These are phyloP conservation scores for Bremia lactucae DNA, from an alignment of 352 stramenopile genomes.

Conservation along the genomic window DNA sequence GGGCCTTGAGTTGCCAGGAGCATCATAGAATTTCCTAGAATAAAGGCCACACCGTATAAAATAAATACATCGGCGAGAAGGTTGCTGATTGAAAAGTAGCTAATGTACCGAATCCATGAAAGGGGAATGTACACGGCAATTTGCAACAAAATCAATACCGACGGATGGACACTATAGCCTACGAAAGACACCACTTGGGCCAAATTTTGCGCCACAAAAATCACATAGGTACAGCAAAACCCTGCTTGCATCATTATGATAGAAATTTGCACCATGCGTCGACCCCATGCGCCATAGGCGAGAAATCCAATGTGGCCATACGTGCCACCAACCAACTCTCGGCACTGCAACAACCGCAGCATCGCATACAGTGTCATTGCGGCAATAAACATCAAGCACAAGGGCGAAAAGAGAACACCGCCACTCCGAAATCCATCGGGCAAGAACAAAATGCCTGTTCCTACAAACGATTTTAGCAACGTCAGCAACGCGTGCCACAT, in stretches of 20 bases:
- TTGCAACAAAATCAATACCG: slow-evolving; percentile 61
- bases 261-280: slow-evolving; percentile 66
- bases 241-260: slow-evolving; percentile 79
- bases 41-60: slow-evolving; percentile 62
- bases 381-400: slow-evolving; percentile 52
- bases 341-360: slow-evolving; percentile 64
- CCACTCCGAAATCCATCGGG: slow-evolving; percentile 65
- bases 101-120: slow-evolving; percentile 80
- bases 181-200: slow-evolving; percentile 54
- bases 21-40: slow-evolving; percentile 66
- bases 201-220: slow-evolving; percentile 78
- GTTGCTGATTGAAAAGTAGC: slow-evolving; percentile 81
- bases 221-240: slow-evolving; percentile 80
- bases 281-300: slow-evolving; percentile 56
- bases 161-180: slow-evolving; percentile 28
- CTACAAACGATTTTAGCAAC: slow-evolving; percentile 74
- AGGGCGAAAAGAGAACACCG: slow-evolving; percentile 60
- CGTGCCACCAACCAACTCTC: slow-evolving; percentile 52
- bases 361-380: slow-evolving; percentile 65
- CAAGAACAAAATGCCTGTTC: slow-evolving; percentile 70
- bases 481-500: slow-evolving; percentile 70
- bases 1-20: slow-evolving; percentile 37
- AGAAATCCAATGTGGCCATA: slow-evolving; percentile 65
- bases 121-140: slow-evolving; percentile 66
- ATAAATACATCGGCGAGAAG: slow-evolving; percentile 79